A percentile compares a stretch with the other conserved stretches of the same genome.
These are phyloP conservation scores for Salix dunnii DNA, from an alignment of 345 rosid species.

Conservation along the genomic window DNA sequence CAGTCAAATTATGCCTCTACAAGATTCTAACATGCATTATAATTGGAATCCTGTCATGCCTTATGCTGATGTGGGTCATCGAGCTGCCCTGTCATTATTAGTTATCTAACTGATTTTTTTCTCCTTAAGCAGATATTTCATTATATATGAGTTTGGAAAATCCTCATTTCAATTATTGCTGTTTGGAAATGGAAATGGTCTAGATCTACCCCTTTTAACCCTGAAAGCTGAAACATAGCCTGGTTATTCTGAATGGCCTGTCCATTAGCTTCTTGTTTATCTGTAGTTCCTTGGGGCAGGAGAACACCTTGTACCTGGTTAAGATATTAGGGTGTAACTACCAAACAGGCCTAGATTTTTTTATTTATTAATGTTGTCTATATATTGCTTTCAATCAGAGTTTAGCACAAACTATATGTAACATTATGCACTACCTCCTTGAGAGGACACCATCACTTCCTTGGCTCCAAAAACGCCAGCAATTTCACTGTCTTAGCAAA, in stretches of 20 bases:
- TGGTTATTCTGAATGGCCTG: background rate
- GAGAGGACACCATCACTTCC: conserved; percentile 1
- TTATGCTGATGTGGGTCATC: conserved; percentile 3
- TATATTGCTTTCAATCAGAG: conserved; percentile 8
- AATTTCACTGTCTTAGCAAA: background rate
- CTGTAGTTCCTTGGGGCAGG: background rate
- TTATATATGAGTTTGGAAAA: background rate
- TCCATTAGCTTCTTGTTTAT: background rate
- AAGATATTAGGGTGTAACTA: background rate
- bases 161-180: conserved; percentile 3
- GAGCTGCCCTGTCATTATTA: background rate
- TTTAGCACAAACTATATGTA: conserved; percentile 5
- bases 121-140: background rate
- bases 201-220: conserved; percentile 16
- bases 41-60: conserved; percentile 15
- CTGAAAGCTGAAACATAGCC: background rate
- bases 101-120: background rate
- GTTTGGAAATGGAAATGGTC: background rate
- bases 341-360: background rate
- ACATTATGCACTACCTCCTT: conserved; percentile 7
- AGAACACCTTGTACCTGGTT: conserved; percentile 1
- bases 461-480: background rate
- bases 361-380: conserved; percentile 7
- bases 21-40: conserved; percentile 4
- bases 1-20: conserved; percentile 14